Conservation (phyloP, 345 rosid species). For the Gossypium thurberi region DNA sequence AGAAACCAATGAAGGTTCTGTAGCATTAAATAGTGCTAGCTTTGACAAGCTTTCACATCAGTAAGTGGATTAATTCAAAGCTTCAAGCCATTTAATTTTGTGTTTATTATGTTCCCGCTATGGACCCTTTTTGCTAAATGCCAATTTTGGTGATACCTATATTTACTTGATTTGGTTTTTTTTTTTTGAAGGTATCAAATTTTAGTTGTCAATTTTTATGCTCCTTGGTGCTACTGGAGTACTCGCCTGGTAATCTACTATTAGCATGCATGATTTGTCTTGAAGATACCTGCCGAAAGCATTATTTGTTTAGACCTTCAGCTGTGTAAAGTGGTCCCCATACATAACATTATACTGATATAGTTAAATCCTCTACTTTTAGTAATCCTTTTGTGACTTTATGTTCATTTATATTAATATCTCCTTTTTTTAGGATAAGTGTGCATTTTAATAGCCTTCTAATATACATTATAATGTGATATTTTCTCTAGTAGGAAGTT, state of each 20-base stretch:
- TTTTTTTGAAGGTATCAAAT: slow-evolving; percentile 64
- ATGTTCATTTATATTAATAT: not conserved
- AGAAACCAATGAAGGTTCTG: slow-evolving; percentile 59
- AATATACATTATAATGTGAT: not conserved
- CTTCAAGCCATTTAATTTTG: slow-evolving; percentile 7
- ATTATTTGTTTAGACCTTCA: not conserved
- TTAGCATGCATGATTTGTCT: not conserved
- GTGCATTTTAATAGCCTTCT: not conserved
- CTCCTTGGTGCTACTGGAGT: slow-evolving; percentile 99
- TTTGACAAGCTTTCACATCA: slow-evolving; percentile 67
- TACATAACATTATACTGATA: not conserved
- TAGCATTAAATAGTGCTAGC: slow-evolving; percentile 41
- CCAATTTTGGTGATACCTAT: not conserved
- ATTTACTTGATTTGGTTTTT: slow-evolving; percentile 13
- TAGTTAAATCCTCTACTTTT: not conserved
- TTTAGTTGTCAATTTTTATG: slow-evolving; percentile 84
- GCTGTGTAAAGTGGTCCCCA: not conserved
- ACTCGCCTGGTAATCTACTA: slow-evolving; percentile 68
- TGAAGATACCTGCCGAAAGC: not conserved
- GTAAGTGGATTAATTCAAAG: slow-evolving; percentile 46
- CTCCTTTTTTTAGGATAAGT: not conserved
- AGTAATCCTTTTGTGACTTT: not conserved
- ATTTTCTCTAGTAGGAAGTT: not conserved
- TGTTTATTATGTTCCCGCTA: slow-evolving; percentile 1
- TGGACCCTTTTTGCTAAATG: not conserved